Conservation (phyloP, 176 grass and related monocot species). For the Otatea glauca region DNA sequence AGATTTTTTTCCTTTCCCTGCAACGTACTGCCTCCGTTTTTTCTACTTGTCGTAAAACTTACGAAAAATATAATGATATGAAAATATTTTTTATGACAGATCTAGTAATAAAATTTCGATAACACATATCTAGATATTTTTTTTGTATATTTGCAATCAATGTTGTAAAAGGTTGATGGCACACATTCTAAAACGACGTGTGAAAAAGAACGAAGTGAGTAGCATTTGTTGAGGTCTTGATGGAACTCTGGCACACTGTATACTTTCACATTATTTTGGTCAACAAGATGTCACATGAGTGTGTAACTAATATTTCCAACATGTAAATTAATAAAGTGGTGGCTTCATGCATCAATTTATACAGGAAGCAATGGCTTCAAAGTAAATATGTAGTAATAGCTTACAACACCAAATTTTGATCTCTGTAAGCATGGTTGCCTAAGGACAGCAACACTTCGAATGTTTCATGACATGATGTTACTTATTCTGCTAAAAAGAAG, state of each 20-base stretch:
- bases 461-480: neutral
- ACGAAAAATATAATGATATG: too few species aligned
- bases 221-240: neutral
- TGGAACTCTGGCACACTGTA: neutral
- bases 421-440: neutral
- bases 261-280: neutral
- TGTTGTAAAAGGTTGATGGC: too few species aligned
- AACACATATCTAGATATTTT: too few species aligned
- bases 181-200: too few species aligned
- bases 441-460: neutral
- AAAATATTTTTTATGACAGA: too few species aligned
- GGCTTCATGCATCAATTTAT: neutral
- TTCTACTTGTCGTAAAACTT: too few species aligned
- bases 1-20: neutral
- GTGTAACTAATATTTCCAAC: neutral
- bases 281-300: neutral
- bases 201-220: neutral
- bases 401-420: neutral
- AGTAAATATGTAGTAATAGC: neutral
- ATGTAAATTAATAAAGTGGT: neutral
- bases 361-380: conserved; percentile 9
- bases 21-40: neutral
- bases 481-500: neutral
- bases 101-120: too few species aligned
- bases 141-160: too few species aligned